Evolutionary conservation across 306 rosid species (phyloP).

Genomic region (Castanopsis chinensis): DNA sequence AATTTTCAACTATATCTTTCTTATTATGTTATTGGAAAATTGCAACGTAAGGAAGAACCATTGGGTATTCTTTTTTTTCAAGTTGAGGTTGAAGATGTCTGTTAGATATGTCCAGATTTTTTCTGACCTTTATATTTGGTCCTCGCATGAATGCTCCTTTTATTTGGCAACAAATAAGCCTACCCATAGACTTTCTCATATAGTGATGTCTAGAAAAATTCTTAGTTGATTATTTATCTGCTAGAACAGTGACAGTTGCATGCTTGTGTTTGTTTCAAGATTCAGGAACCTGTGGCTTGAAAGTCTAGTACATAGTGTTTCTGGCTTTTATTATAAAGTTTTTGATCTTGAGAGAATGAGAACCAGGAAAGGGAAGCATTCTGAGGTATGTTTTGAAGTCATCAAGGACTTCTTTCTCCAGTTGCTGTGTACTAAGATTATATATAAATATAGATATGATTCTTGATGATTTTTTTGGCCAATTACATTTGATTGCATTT

Average conservation of each 20-base stretch:
- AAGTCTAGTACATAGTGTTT: constrained; percentile 25
- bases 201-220: constrained; percentile 10
- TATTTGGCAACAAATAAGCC: constrained; percentile 22
- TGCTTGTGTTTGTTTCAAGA: constrained; percentile 40
- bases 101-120: constrained; percentile 35
- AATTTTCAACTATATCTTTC: constrained; percentile 24
- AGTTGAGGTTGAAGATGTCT: constrained; percentile 66
- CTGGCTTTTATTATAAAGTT: constrained; percentile 24
- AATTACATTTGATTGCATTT: constrained; percentile 40
- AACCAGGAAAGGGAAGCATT: constrained; percentile 60
- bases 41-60: constrained; percentile 56
- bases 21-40: constrained; percentile 31
- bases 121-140: constrained; percentile 57
- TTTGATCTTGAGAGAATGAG: constrained; percentile 53
- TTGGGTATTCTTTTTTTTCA: constrained; percentile 43
- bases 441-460: not conserved
- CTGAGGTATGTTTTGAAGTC: constrained; percentile 58
- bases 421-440: constrained; percentile 12
- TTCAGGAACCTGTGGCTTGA: constrained; percentile 39
- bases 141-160: constrained; percentile 27
- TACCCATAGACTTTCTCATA: constrained; percentile 11
- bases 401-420: constrained; percentile 1
- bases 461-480: constrained; percentile 15
- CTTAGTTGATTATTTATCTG: constrained; percentile 21
- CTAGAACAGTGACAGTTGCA: constrained; percentile 23